These are phyloP conservation scores for Fusarium caatingaense DNA, from an alignment of 2,329 filamentous ascomycete genomes.

Conservation along the genomic window DNA sequence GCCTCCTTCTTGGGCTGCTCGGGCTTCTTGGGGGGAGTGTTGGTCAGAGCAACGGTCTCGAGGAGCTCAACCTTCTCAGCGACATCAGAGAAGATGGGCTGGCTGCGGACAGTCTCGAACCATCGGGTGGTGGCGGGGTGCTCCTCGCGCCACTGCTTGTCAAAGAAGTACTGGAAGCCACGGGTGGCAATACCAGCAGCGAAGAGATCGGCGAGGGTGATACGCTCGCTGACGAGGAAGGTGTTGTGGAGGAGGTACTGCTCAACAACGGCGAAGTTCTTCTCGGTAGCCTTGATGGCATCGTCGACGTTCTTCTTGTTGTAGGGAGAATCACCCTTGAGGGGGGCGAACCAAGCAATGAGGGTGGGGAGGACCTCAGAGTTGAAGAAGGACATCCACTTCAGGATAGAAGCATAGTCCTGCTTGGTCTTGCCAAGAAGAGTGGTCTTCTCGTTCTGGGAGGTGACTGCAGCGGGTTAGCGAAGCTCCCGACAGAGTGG, in stretches of 20 bases:
- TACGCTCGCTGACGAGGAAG: constrained; percentile 96
- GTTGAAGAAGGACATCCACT: constrained; percentile 99
- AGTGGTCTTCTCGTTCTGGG: constrained; percentile 99
- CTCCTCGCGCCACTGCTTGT: constrained; percentile 85
- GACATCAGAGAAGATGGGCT: constrained; percentile 88
- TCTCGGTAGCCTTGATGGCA: constrained; percentile 73
- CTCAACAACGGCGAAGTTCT: constrained; percentile 80
- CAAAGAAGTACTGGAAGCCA: constrained; percentile 94
- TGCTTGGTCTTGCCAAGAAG: constrained; percentile 99
- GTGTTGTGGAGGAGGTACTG: constrained; percentile 92
- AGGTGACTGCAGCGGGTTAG: constrained; percentile 77
- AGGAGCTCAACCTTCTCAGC: constrained; percentile 80
- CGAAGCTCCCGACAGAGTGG: constrained; percentile 40
- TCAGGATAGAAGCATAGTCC: constrained; percentile 97
- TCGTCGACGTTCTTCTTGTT: constrained; percentile 99
- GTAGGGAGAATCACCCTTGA: constrained; percentile 84
- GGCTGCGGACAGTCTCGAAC: constrained; percentile 94
- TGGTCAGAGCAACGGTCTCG: constrained; percentile 81
- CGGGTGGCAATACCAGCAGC: constrained; percentile 80
- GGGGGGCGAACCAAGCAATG: constrained; percentile 85
- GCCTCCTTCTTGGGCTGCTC: constrained; percentile 73
- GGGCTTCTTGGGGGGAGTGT: constrained; percentile 81
- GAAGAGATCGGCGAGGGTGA: constrained; percentile 97
- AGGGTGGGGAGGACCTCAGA: constrained; percentile 80
- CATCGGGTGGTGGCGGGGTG: constrained; percentile 91